Conservation (phyloP, 2,329 filamentous ascomycete species). For the Neonectria magnoliae region DNA sequence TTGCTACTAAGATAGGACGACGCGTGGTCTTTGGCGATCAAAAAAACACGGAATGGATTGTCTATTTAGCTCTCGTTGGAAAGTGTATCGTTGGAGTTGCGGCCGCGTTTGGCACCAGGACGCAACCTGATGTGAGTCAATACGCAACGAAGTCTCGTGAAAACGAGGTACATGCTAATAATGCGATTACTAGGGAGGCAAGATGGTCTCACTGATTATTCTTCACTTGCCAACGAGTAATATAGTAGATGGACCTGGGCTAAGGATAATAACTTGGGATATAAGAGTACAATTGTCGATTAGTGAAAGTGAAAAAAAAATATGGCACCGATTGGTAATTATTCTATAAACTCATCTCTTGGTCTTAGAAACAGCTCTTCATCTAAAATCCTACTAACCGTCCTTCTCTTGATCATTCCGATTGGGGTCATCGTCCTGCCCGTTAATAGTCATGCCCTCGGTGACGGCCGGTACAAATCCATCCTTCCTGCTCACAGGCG, state of each 20-base stretch:
- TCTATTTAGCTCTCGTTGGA: not conserved
- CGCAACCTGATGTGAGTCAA: not conserved
- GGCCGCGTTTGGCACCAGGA: not conserved
- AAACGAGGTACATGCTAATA: not conserved
- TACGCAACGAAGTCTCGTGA: not conserved
- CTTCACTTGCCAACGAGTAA: not conserved
- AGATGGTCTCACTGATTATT: not conserved
- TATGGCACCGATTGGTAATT: not conserved
- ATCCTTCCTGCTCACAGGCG: slow-evolving; percentile 42
- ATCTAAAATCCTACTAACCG: not conserved
- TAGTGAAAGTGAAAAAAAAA: not conserved
- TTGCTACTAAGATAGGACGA: not conserved
- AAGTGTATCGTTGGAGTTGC: slow-evolving; percentile 1
- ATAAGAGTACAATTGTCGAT: not conserved
- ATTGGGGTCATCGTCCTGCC: not conserved
- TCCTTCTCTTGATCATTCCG: slow-evolving; percentile 15
- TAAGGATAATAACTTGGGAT: too few relatives aligned
- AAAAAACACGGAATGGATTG: not conserved
- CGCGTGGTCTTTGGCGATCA: not conserved
- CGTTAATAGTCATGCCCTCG: slow-evolving; percentile 2
- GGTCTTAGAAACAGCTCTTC: not conserved
- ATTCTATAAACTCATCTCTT: not conserved
- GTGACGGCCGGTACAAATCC: slow-evolving; percentile 30
- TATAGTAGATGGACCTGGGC: not conserved
- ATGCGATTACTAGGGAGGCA: not conserved